Evolutionary conservation across 2,329 filamentous ascomycete species (phyloP), one percentile per base, ranked within the genome.

Genomic region (Diplodia seriata): DNA sequence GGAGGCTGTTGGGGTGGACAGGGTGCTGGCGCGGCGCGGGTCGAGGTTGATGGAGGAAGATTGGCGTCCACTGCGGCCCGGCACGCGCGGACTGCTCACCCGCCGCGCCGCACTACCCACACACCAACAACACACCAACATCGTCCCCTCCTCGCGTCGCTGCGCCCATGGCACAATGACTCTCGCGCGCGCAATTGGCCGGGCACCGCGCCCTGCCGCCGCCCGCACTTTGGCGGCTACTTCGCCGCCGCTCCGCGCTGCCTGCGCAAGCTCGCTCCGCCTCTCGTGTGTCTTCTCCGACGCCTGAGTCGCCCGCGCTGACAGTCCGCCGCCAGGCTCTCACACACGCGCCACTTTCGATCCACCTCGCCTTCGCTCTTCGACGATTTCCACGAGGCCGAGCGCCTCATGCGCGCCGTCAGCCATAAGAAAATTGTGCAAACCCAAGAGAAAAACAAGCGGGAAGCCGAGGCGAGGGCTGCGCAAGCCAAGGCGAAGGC

Each of bases 81-180:
- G 43, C 49, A 63, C 59, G 43, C 59, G 18, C 33, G 29, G 18
- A 47, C 29, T 55, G 26, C 26, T 26, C 26, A 26, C 26, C 26
- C 26, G 26, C 26, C 26, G 3, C 26, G 26, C 26, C 26, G 26
- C 26, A 26, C 26, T n/a, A n/a, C n/a, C n/a, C n/a, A n/a, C n/a
- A n/a, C n/a, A n/a, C n/a, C n/a, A n/a, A n/a, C n/a, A n/a, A n/a
- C n/a, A n/a, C 4, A 26, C 26, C 4, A 26, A 26, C 26, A 26
- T 26, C 15, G 51, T n/a, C 18, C 18, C 33, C 33, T 38, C 15
- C 54, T 38, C 54, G 40, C 33, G 23, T 12, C 23, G 20, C 36
- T 20, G 40, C 18, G 26, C 26, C 59, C 43, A 63, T 63, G 59
- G 59, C 47, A 15, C 47, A 26, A 63, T 63, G 59, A 4, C 31